A percentile compares a stretch with the other conserved stretches of the same genome.
phyloP scores from a whole-genome alignment of 371 early-diverging fungal genomes.

The Conidiobolus incongruus region DNA sequence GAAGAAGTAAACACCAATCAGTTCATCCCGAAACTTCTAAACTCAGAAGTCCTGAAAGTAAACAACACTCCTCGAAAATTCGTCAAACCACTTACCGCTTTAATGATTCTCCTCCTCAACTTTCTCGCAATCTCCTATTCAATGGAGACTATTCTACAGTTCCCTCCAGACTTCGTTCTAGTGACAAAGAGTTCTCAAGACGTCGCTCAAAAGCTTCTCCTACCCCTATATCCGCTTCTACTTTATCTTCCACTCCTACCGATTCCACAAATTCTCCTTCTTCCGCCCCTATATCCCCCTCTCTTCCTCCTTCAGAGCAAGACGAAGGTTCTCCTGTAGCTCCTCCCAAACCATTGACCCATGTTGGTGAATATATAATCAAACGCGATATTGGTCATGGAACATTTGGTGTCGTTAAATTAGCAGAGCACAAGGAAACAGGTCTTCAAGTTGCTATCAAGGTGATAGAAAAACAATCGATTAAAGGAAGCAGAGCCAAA shows the following conservation, averaged over 20 bases:
- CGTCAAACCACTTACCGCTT: too few relatives aligned
- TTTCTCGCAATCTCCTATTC: too few relatives aligned
- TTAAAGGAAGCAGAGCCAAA: constrained; percentile 19
- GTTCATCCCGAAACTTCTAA: too few relatives aligned
- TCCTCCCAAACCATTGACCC: constrained; percentile 1
- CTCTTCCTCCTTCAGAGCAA: neutral
- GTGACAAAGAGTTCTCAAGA: neutral
- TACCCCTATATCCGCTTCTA: neutral
- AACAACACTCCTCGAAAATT: too few relatives aligned
- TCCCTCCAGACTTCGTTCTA: neutral
- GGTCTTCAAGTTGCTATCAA: constrained; percentile 49
- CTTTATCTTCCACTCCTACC: neutral
- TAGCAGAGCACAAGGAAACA: constrained; percentile 3
- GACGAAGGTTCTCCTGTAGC: neutral
- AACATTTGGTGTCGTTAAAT: constrained; percentile 4
- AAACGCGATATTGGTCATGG: constrained; percentile 5
- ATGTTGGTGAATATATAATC: constrained; percentile 3
- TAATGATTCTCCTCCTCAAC: too few relatives aligned
- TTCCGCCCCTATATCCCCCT: neutral
- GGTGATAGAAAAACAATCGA: constrained; percentile 62
- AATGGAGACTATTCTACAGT: neutral
- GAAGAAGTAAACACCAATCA: too few relatives aligned
- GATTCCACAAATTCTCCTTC: neutral
- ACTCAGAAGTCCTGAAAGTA: too few relatives aligned
- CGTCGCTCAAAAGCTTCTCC: neutral